A percentile compares a stretch with the other conserved stretches of the same genome.
These are phyloP conservation scores for Penicillium sp. DNA, from an alignment of 2,329 filamentous ascomycete species.

Conservation along the genomic window DNA sequence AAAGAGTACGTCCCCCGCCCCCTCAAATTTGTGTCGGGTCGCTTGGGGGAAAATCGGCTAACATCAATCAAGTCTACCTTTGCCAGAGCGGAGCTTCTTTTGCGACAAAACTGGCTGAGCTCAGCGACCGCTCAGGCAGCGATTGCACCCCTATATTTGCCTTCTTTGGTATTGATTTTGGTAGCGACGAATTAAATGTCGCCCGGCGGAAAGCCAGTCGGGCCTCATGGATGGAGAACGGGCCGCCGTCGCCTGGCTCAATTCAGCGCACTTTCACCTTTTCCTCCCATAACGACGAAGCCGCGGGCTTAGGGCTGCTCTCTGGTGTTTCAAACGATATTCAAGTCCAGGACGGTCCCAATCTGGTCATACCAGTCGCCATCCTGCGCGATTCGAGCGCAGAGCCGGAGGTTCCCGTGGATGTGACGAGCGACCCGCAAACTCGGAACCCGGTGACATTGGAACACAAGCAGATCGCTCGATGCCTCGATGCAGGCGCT, in stretches of 20 bases:
- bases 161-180: slow-evolving; percentile 53
- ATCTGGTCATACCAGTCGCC: slow-evolving; percentile 52
- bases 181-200: slow-evolving; percentile 38
- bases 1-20: slow-evolving; percentile 46
- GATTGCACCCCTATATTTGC: slow-evolving; percentile 57
- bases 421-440: slow-evolving; percentile 12
- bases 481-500: slow-evolving; percentile 81
- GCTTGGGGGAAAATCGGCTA: slow-evolving; percentile 3
- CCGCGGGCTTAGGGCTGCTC: slow-evolving; percentile 50
- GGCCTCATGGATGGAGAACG: slow-evolving; percentile 31
- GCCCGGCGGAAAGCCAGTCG: slow-evolving; percentile 32
- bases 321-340: slow-evolving; percentile 51
- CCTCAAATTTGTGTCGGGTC: no score
- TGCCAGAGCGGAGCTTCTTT: slow-evolving; percentile 55
- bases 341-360: slow-evolving; percentile 50
- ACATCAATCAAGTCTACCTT: slow-evolving; percentile 49
- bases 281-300: slow-evolving; percentile 45
- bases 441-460: slow-evolving; percentile 34
- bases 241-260: slow-evolving; percentile 32
- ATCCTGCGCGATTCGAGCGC: slow-evolving; percentile 38
- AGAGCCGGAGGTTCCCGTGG: slow-evolving; percentile 10
- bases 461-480: slow-evolving; percentile 59
- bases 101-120: slow-evolving; percentile 52
- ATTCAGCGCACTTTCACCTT: slow-evolving; percentile 43
- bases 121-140: slow-evolving; percentile 47